Evolutionary conservation across 164 flowering plant genomes (phyloP), one percentile per base, ranked within the genome.

Genomic region (Chimonanthus salicifolius): DNA sequence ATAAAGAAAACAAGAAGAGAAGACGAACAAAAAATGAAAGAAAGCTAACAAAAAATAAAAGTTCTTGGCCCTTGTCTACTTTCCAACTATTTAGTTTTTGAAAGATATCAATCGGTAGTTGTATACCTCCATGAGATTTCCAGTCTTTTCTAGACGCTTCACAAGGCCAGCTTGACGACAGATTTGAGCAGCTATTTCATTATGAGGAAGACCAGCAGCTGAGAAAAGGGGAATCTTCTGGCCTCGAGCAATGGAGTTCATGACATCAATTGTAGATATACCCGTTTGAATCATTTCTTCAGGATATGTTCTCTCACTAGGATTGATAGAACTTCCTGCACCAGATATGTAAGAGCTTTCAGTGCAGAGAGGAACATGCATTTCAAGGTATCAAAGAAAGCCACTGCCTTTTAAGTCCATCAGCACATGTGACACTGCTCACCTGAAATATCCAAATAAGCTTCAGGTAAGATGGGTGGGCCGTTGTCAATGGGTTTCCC

Each of bases 241-340:
- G 68, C 98, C 98, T 78, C 97, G 84, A 77, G 99, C 98, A 81
- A 96, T 94, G 51, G 99, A 96, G 69, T 96, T 96, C 99, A 96
- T 96, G 75, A 96, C 98, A 83, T 96, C 99, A 81, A 96, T 96
- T 9, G 98, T 96, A 47, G 98, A 96, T 79, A 94, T 94, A 62
- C 99, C 98, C 2, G 99, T 96, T 83, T 96, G 98, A 71, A 96
- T 96, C 99, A 96, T 96, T 78, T 95, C 99, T 79, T 95, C 99
- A 49, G 98, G 98, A 77, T 95, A 95, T 48, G 99, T 93, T 84
- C 99, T 90, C 86, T 95, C 99, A 80, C 97, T 93, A 71, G 99
- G 99, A 75, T 95, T 93, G 77, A 95, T 96, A 50, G 99, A 96
- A 83, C 97, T 94, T 72, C 99, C 98, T 94, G 79, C 43, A 65